Base-by-base conservation (phyloP, 352 stramenopile species). In the Globisporangium cystogenes region DNA sequence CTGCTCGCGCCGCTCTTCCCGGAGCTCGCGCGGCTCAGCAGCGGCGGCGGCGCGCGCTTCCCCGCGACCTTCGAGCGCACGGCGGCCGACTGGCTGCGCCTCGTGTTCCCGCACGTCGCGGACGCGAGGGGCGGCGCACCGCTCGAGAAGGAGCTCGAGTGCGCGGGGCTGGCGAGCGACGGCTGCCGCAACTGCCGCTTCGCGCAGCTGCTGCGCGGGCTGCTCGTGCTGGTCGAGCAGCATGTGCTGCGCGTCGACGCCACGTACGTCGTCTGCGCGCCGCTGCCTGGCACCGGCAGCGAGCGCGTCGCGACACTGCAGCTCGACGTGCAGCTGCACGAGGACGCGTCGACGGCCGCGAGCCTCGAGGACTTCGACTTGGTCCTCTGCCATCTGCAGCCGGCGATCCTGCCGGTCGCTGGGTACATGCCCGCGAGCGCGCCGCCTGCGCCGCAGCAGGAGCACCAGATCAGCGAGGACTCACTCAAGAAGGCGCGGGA, bases 331-430 rank as follows among this genome's bases (percentile, higher is more conserved):
- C 47, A 60, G 31, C 59, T 90, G 23, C 66, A 82, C 51, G 59
- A 75, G 4, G 48, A 58, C 35, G 57, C 64, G 7, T 48, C 57
- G n/a, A 46, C 43, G 21, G 51, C 24, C 4, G 51, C 65, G 51
- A 63, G 48, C 21, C 55, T 69, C 47, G 64, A 68, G n/a, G 68
- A 79, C 4, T 88, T 87, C 54, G 73, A 83, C 21, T 67, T 86
- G 24, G 69, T 86, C 20, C 33, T 83, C 26, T 66, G 64, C 48
- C 80, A 90, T 47, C 55, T 90, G 27, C 80, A 88, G 60, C 49
- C 72, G 15, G 53, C 56, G 1, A 63, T 68, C 18, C 64, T 88
- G 16, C 62, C 69, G 15, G 68, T 73, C 31, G 55, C 71, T 16
- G 27, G 54, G 12, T 58, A 51, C 40, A 68, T 64, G 1, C 55